Evolutionary conservation across 2,329 filamentous ascomycete genomes (phyloP).

Genomic region (Metarhizium robertsii): DNA sequence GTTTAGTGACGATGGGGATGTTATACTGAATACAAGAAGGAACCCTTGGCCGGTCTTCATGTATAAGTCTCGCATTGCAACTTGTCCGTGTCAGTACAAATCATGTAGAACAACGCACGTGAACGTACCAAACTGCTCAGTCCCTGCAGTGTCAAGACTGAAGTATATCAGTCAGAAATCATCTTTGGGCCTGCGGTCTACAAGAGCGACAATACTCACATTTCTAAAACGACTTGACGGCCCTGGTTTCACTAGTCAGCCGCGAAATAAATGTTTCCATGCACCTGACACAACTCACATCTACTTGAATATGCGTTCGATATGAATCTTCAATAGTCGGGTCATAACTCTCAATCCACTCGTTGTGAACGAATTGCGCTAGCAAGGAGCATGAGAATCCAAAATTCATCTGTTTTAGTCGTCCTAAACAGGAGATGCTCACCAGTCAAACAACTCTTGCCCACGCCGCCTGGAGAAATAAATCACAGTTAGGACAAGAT

Average conservation of each 20-base stretch:
- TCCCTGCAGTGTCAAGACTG: slow-evolving; percentile 81
- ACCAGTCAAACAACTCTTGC: slow-evolving; percentile 90
- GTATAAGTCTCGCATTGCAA: slow-evolving; percentile 69
- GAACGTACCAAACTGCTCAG: slow-evolving; percentile 81
- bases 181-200: background rate
- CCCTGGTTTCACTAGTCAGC: slow-evolving; percentile 41
- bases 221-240: slow-evolving; percentile 81
- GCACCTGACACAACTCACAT: slow-evolving; percentile 50
- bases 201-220: slow-evolving; percentile 43
- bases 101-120: slow-evolving; percentile 19
- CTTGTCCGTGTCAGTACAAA: slow-evolving; percentile 21
- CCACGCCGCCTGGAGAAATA: slow-evolving; percentile 62
- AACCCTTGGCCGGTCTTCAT: slow-evolving; percentile 94
- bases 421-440: slow-evolving; percentile 19
- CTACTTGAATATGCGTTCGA: slow-evolving; percentile 66
- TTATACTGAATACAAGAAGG: slow-evolving; percentile 86
- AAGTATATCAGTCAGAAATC: slow-evolving; percentile 13
- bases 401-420: background rate
- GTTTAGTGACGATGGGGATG: slow-evolving; percentile 70
- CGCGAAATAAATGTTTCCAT: background rate
- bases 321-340: slow-evolving; percentile 74
- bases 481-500: slow-evolving; percentile 19
- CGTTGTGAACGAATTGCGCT: slow-evolving; percentile 91
- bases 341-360: slow-evolving; percentile 86
- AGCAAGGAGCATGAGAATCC: slow-evolving; percentile 10